Evolutionary conservation across 768 basidiomycete species (phyloP), one percentile per base, ranked within the genome.

Genomic region (Mycena indigotica): DNA sequence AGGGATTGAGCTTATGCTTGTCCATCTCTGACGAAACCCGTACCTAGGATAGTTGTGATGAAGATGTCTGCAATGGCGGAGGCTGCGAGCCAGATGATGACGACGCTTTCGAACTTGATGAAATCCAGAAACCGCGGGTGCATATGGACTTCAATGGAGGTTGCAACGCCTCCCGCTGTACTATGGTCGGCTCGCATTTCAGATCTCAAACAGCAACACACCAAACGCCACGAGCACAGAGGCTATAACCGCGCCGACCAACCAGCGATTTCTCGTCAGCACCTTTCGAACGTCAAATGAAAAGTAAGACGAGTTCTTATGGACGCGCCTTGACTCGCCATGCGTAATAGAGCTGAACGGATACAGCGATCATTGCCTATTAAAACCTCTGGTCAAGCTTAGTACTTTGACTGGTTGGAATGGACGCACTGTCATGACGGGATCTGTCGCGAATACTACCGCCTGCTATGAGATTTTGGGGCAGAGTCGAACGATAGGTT

Each of bases 31-130:
- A 17, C 32, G 17, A 35, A 35, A 35, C 10, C 8, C 56, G 6
- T 39, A 63, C 58, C 55, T 6, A 63, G 49, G 23, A 60, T 52
- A n/a, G 23, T n/a, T 28, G 77, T 75, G 23, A 79, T 80, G 3
- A 70, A 23, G 17, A 75, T 48, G 51, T 80, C 78, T 17, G 69
- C 69, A 2, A 68, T 56, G 5, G 73, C 70, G 13, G 76, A 72
- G 38, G 69, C 68, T 1, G 65, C 69, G 2, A 79, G 66, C 78
- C 78, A 79, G 19, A 76, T 44, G 44, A 69, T 64, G 28, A 65
- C 61, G 32, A 60, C 62, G 26, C 25, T 44, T 58, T 63, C 57
- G 52, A 63, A 63, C 24, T 25, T 45, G n/a, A 54, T 59, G 49
- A 71, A 63, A 15, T 70, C 59, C 24, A 38, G 5, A 28, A 67